Evolutionary conservation across 163 green algal species (phyloP), one percentile per base, ranked within the genome.

Genomic region (Chlorella variabilis): DNA sequence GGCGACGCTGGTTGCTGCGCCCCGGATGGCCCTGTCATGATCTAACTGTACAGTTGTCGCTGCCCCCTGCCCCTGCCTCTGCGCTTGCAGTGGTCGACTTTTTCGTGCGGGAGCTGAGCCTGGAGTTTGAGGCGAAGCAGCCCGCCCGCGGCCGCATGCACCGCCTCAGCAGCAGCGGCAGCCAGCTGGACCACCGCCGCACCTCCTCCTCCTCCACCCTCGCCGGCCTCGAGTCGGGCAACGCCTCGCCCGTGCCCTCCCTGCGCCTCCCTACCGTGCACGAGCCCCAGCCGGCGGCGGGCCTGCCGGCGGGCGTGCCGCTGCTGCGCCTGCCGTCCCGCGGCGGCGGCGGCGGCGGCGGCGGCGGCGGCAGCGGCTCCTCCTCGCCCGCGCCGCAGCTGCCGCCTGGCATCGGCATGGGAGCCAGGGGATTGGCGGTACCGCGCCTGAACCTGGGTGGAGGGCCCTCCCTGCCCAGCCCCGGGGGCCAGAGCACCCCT

Each of bases 121-220:
- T 92, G 58, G 88, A 92, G 84, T 83, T 84, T 36, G 86, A 92
- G 70, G 68, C 79, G 4, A 65, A 70, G 36, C 59, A 85, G 79
- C 66, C 66, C 8, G 62, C 68, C 17, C 62, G 75, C 31, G 65
- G 73, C 75, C 75, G 58, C 75, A 71, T 71, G 75, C 58, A 59
- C 56, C 73, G 75, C 75, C 58, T 71, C 39, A 63, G 59, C 75
- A 73, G 59, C 75, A 38, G 29, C 20, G 75, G 58, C 75, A 81
- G 75, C 75, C 39, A 73, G 39, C 54, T 70, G 73, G 73, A 80
- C 15, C 58, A 71, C 58, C 75, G 75, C 39, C 75, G 75, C 75
- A 73, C 75, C 31, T 51, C 41, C 38, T 49, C 38, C 39, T 48
- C n/a, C 23, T 81, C 75, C 59, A 63, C 75, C 31, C 20, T 51